Evolutionary conservation across 352 stramenopile genomes (phyloP).

Genomic region (Phytophthora kernoviae): DNA sequence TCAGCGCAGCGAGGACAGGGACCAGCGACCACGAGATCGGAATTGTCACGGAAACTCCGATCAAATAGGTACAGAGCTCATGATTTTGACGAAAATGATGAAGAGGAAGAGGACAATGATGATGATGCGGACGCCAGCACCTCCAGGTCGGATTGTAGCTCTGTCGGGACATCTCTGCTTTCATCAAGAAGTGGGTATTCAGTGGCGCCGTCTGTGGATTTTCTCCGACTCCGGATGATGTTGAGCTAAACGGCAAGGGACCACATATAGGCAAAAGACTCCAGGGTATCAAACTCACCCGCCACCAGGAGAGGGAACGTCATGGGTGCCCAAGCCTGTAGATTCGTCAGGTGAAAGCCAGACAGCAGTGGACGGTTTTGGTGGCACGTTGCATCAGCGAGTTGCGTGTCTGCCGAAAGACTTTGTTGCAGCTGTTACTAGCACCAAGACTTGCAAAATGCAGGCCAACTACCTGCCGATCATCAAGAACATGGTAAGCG

Average conservation of each 20-base stretch:
- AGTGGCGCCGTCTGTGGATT: slow-evolving; percentile 50
- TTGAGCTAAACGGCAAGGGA: slow-evolving; percentile 35
- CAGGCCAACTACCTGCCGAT: slow-evolving; percentile 78
- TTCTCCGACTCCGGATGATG: slow-evolving; percentile 59
- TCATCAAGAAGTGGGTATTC: slow-evolving; percentile 43
- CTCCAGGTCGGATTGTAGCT: slow-evolving; percentile 37
- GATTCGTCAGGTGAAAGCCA: slow-evolving; percentile 59
- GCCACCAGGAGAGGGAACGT: slow-evolving; percentile 57
- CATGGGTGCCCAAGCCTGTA: slow-evolving; percentile 62
- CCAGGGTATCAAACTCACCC: slow-evolving; percentile 63
- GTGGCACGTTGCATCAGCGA: slow-evolving; percentile 61
- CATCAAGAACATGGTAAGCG: slow-evolving; percentile 69
- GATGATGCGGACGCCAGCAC: slow-evolving; percentile 32
- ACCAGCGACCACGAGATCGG: slow-evolving; percentile 13
- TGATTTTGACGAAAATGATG: slow-evolving; percentile 18
- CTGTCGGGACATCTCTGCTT: slow-evolving; percentile 25
- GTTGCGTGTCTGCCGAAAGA: slow-evolving; percentile 70
- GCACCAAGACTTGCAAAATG: slow-evolving; percentile 79
- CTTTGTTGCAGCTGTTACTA: slow-evolving; percentile 68
- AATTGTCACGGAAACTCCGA: slow-evolving; percentile 15
- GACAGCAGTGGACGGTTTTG: slow-evolving; percentile 67
- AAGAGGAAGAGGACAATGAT: slow-evolving; percentile 25
- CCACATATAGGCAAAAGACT: slow-evolving; percentile 54
- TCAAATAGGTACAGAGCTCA: slow-evolving; percentile 4
- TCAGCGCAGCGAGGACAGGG: slow-evolving; percentile 9